Evolutionary conservation across 176 grass and related monocot genomes (phyloP), one percentile per base, ranked within the genome.

Genomic region (Bothriochloa decipiens): DNA sequence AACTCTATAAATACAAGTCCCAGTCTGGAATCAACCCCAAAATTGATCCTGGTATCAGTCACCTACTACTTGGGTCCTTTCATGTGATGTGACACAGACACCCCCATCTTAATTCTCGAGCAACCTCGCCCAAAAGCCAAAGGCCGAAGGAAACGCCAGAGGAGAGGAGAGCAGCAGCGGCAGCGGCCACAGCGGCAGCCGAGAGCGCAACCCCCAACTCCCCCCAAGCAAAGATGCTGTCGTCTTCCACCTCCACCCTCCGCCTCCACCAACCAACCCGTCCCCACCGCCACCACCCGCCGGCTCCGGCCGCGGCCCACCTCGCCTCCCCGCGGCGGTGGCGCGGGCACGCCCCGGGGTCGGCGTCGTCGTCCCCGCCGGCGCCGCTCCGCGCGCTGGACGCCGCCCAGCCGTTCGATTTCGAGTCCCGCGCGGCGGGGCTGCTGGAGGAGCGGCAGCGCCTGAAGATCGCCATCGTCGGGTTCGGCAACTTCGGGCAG

Each of bases 401-500:
- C 73, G 89, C 92, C 11, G 92, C 87, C 35, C 94, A 96, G 82
- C 72, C 80, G 60, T 92, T 91, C 82, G 88, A 94, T 87, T 79
- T 33, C 75, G 90, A 97, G 85, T 91, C 91, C 61, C 77, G 81
- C n/a, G 86, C 25, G 8, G 85, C 84, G 57, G 82, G 84, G 35
- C 81, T 89, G 12, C 78, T 86, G 52, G 87, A 91, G 63, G 87
- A 87, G 63, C 83, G 77, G 6, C 78, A 83, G 43, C 87, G 82
- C n/a, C 94, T 97, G n/a, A 97, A 97, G 79, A 97, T 97, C 85
- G 94, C 94, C 70, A 87, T 97, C 80, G 81, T 97, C 9, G 94
- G 94, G 20, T 97, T 94, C 81, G 94, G 94, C 35, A 97, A 97
- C 25, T 97, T 94, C 77, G 94, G 92, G 0, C 94, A 94, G 76